Conservation (phyloP, 257 asterid genomes). For the Solanum peruvianum region DNA sequence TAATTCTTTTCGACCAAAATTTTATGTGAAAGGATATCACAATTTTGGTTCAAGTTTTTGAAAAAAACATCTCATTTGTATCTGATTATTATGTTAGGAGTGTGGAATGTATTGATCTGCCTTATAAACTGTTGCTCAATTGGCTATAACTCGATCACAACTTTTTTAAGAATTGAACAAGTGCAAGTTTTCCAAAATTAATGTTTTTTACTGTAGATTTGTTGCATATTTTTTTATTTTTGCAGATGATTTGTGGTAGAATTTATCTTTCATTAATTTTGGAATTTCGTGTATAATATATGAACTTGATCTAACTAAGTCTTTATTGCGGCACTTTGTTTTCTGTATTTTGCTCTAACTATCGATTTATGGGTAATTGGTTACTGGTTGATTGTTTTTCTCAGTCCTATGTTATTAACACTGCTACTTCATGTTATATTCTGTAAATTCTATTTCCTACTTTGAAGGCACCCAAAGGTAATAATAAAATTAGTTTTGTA, state of each 20-base stretch:
- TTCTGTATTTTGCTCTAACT: background rate
- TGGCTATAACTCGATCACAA: background rate
- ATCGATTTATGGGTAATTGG: background rate
- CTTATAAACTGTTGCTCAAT: background rate
- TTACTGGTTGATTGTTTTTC: background rate
- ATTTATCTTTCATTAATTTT: background rate
- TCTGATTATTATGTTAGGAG: background rate
- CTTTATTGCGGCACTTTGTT: background rate
- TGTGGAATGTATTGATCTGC: background rate
- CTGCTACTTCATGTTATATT: background rate
- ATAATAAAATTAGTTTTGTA: conserved; percentile 15
- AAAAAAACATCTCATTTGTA: background rate
- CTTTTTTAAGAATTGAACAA: background rate
- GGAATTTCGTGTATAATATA: background rate
- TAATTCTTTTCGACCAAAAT: background rate
- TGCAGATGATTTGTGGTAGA: background rate
- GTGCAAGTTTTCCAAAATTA: background rate
- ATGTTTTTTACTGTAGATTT: background rate
- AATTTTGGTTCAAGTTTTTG: background rate
- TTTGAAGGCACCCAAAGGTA: conserved; percentile 22
- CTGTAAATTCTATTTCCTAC: background rate
- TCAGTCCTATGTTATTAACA: background rate
- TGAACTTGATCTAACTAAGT: background rate
- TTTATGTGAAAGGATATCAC: background rate
- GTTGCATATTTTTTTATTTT: background rate